Evolutionary conservation across 192 early-diverging fungal genomes (phyloP).

Genomic region (Chytriomyces sp.): DNA sequence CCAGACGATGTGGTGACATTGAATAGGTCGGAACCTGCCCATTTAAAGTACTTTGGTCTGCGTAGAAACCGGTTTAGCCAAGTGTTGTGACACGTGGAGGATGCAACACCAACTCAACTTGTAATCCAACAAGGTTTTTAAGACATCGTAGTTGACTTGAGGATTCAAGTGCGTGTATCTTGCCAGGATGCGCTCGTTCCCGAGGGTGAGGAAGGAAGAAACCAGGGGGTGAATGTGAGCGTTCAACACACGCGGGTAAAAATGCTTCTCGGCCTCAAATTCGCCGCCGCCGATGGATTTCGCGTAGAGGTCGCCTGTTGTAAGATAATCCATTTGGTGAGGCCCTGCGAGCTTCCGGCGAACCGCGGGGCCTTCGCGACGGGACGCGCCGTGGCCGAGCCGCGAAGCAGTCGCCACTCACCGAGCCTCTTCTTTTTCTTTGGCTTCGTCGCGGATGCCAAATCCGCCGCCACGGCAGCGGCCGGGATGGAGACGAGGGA

Average conservation of each 20-base stretch:
- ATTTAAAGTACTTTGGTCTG: conserved; percentile 76
- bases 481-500: neutral
- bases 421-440: neutral
- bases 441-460: neutral
- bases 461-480: neutral
- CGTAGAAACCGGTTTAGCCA: neutral
- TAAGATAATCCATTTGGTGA: neutral
- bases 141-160: conserved; percentile 65
- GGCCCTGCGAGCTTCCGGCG: too few relatives aligned
- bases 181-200: conserved; percentile 87
- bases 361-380: too few relatives aligned
- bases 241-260: conserved; percentile 87
- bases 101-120: conserved; percentile 2
- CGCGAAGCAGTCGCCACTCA: too few relatives aligned
- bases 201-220: conserved; percentile 78
- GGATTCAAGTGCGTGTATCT: conserved; percentile 86
- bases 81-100: neutral
- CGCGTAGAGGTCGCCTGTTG: conserved; percentile 22
- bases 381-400: too few relatives aligned
- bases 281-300: conserved; percentile 50
- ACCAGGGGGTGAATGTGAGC: conserved; percentile 88
- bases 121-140: conserved; percentile 62
- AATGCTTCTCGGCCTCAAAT: conserved; percentile 84
- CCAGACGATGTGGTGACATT: conserved; percentile 75
- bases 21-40: conserved; percentile 88